These are phyloP conservation scores for Botrytis squamosa DNA, from an alignment of 2,329 filamentous ascomycete genomes.

Conservation along the genomic window DNA sequence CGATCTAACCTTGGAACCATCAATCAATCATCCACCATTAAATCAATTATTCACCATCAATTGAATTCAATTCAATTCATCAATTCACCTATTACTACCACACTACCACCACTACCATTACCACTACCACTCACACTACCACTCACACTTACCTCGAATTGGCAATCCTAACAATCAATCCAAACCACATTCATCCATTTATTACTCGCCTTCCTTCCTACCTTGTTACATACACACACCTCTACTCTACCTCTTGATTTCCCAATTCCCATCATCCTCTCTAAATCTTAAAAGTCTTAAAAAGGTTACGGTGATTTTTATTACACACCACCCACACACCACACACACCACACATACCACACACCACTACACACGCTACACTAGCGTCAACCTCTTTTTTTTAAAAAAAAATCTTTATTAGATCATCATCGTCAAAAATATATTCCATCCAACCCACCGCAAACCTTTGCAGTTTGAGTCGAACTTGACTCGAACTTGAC, in stretches of 20 bases:
- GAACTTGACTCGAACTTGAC: neutral
- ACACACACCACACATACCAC: neutral
- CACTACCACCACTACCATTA: too few species aligned
- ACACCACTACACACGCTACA: neutral
- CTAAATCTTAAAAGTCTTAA: neutral
- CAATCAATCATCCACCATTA: slow-evolving; percentile 11
- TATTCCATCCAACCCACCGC: neutral
- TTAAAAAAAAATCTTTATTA: neutral
- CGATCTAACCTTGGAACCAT: neutral
- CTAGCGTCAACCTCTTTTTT: neutral
- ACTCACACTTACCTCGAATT: neutral
- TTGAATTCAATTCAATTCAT: too few species aligned
- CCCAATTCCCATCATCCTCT: neutral
- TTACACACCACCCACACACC: neutral
- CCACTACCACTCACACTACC: neutral
- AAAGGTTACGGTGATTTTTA: neutral
- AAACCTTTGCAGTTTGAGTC: neutral
- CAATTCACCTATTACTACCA: neutral
- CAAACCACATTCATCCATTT: neutral
- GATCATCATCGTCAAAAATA: neutral
- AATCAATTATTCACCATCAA: neutral
- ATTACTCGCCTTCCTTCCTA: neutral
- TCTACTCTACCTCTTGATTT: neutral
- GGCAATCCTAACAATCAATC: neutral
- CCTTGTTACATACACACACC: neutral